Evolutionary conservation across 2,329 filamentous ascomycete genomes (phyloP).

Genomic region (Paramyrothecium sp.): DNA sequence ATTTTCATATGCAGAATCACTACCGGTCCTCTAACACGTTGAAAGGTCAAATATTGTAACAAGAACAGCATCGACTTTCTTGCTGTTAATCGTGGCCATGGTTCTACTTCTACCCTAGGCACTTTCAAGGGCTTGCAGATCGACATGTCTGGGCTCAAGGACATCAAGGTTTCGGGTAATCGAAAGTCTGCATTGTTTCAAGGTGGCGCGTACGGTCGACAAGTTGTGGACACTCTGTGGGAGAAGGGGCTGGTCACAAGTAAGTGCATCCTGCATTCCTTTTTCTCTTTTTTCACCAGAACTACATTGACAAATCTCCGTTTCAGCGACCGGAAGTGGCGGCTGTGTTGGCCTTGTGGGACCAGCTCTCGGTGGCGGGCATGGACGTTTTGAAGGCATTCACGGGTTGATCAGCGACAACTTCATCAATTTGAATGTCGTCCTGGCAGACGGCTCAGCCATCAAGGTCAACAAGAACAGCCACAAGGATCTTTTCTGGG

Average conservation of each 20-base stretch:
- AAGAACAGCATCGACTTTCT: slow-evolving; percentile 18
- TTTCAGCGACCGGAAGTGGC: slow-evolving; percentile 15
- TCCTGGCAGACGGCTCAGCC: slow-evolving; percentile 25
- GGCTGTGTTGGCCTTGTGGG: slow-evolving; percentile 26
- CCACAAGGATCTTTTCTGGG: slow-evolving; percentile 33
- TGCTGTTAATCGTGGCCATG: slow-evolving; percentile 17
- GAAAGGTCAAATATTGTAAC: slow-evolving; percentile 17
- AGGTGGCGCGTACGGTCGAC: slow-evolving; percentile 2
- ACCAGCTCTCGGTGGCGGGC: slow-evolving; percentile 26
- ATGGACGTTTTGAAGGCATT: slow-evolving; percentile 25
- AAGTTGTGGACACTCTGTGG: slow-evolving; percentile 5
- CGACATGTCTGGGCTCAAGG: slow-evolving; percentile 9
- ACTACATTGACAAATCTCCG: no score
- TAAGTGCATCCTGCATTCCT: neutral
- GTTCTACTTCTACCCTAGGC: slow-evolving; percentile 7
- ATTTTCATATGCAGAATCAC: neutral
- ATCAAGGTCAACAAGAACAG: slow-evolving; percentile 14
- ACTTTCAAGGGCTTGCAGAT: slow-evolving; percentile 21
- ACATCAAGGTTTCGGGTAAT: slow-evolving; percentile 7
- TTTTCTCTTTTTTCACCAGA: no score
- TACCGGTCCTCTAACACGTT: neutral
- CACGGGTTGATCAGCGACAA: slow-evolving; percentile 30
- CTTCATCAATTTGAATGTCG: slow-evolving; percentile 28
- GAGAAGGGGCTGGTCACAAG: slow-evolving; percentile 9
- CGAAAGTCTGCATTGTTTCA: neutral